These are phyloP conservation scores for Ceratocystis huliohia DNA, from an alignment of 2,329 filamentous ascomycete species.

Conservation along the genomic window DNA sequence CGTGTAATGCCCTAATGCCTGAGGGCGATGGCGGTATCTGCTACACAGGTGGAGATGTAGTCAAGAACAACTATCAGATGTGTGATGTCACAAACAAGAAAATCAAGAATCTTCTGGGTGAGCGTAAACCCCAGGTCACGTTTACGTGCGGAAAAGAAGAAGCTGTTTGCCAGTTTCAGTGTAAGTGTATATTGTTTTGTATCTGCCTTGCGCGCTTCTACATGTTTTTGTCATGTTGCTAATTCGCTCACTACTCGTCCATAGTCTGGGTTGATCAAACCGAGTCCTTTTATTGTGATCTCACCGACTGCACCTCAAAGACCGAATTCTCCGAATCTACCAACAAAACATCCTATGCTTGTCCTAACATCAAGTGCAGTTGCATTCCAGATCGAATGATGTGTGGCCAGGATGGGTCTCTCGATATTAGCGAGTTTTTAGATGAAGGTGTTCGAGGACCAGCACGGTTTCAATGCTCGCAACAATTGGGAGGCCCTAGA, in stretches of 20 bases:
- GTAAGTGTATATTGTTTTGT: conserved; percentile 35
- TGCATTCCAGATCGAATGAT: conserved; percentile 89
- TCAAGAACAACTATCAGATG: conserved; percentile 94
- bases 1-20: conserved; percentile 80
- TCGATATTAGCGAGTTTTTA: conserved; percentile 86
- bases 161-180: conserved; percentile 85
- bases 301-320: conserved; percentile 65
- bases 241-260: not conserved
- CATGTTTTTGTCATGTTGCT: not conserved
- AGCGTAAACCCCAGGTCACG: conserved; percentile 80
- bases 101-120: conserved; percentile 75
- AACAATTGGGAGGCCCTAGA: conserved; percentile 49
- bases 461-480: conserved; percentile 65
- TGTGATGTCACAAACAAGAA: conserved; percentile 95
- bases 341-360: conserved; percentile 77
- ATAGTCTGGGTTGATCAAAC: conserved; percentile 84
- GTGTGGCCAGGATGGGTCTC: conserved; percentile 79
- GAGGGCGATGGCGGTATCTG: conserved; percentile 72
- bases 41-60: conserved; percentile 78
- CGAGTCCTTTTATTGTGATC: conserved; percentile 92
- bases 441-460: conserved; percentile 73
- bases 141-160: conserved; percentile 74
- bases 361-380: conserved; percentile 70
- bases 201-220: not conserved
- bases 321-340: conserved; percentile 54